Base-by-base conservation (phyloP, 208 protist species). In the Porcisia deanei region DNA sequence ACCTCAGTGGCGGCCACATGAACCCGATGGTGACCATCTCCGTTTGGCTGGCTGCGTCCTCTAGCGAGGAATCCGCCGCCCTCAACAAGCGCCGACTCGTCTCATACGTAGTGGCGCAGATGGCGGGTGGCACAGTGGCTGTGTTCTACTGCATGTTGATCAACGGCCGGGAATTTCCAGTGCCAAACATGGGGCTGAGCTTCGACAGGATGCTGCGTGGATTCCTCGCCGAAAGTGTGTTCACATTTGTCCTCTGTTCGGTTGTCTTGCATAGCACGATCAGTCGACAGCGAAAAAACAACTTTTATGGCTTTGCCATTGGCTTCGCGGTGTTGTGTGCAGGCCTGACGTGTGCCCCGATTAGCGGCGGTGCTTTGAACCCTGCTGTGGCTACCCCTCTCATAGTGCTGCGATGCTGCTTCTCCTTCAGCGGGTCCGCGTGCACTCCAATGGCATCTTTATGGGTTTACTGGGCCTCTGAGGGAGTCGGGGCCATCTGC, bases 1-100 rank as follows among this genome's bases (percentile, higher is more conserved):
- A 96, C 80, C 70, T 96, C 63, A 94, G 89, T 71, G 91, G 91
- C 14, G 91, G 91, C 1, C 91, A 96, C 72, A 53, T 96, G n/a
- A 96, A 96, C 73, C 91, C 91, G 10, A 90, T 91, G 77, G 88
- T 96, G 34, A 89, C 87, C n/a, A 80, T 93, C 75, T 86, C 91
- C 14, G 88, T 96, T 39, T 96, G 85, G 85, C 74, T 96, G 39
- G 88, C 84, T 70, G 89, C 80, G 49, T 75, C 86, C 55, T 69
- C 78, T 59, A 80, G 75, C 5, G 74, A 83, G 45, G 77, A 75
- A 47, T 75, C 79, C 61, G 80, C 76, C 39, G 79, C 80, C 37
- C 92, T 92, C 81, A 82, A 76, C 72, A 91, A 88, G 76, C 82
- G 81, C 45, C 86, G 83, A 2, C 66, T 94, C 41, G 66, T 92